These are phyloP conservation scores for Eucalyptus cladocalyx DNA, from an alignment of 345 rosid species.

Conservation along the genomic window DNA sequence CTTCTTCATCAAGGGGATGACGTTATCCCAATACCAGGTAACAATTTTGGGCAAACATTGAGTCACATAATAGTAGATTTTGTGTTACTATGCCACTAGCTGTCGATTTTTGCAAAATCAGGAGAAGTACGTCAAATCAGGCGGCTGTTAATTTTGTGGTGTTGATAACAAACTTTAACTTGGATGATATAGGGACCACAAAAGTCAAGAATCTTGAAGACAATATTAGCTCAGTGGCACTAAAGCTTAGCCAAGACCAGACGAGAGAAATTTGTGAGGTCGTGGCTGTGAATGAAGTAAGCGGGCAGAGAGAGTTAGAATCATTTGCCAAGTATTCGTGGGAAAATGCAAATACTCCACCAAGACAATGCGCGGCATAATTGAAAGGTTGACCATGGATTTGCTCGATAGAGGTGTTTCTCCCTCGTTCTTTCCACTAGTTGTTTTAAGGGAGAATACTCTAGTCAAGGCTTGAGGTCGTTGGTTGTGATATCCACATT, in stretches of 20 bases:
- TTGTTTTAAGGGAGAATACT: not conserved
- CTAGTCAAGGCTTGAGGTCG: not conserved
- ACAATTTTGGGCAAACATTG: not conserved
- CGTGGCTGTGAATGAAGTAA: slow-evolving; percentile 19
- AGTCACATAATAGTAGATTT: too few species aligned
- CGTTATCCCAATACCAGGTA: slow-evolving; percentile 37
- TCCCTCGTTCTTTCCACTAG: not conserved
- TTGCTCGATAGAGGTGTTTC: not conserved
- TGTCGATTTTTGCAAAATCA: not conserved
- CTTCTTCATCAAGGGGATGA: slow-evolving; percentile 35
- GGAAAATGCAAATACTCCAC: slow-evolving; percentile 24
- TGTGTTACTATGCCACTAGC: not conserved
- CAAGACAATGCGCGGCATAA: not conserved
- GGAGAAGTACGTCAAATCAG: not conserved
- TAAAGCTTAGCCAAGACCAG: slow-evolving; percentile 15
- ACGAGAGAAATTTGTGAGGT: slow-evolving; percentile 21
- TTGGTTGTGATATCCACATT: not conserved
- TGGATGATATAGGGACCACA: slow-evolving; percentile 16
- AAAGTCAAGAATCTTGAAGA: slow-evolving; percentile 24
- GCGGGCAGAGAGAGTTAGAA: slow-evolving; percentile 5
- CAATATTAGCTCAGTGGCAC: slow-evolving; percentile 20
- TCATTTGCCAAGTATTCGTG: not conserved
- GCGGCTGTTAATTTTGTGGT: not conserved
- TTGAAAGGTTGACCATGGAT: not conserved
- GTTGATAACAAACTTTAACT: too few species aligned